These are phyloP conservation scores for Solanum peruvianum DNA, from an alignment of 257 asterid genomes.

Conservation along the genomic window DNA sequence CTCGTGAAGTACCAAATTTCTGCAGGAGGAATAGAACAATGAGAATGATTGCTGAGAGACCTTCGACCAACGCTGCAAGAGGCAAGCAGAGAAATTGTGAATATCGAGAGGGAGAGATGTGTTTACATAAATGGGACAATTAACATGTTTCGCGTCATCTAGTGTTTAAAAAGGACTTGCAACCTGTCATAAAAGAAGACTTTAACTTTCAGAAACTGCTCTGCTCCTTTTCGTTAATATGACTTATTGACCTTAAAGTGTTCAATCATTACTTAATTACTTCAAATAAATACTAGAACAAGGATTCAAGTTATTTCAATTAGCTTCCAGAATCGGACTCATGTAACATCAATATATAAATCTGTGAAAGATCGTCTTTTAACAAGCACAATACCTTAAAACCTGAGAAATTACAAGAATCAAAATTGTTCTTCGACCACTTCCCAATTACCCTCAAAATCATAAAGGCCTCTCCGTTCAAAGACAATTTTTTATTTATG, in stretches of 20 bases:
- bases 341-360: background rate
- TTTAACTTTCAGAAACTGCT: background rate
- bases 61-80: constrained; percentile 27
- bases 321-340: background rate
- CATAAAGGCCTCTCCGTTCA: background rate
- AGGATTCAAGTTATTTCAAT: background rate
- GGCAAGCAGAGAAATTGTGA: background rate
- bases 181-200: background rate
- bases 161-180: background rate
- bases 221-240: background rate
- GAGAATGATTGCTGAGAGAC: constrained; percentile 25
- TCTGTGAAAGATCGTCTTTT: background rate
- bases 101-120: background rate
- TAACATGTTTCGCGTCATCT: background rate
- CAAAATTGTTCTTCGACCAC: background rate
- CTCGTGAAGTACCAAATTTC: constrained; percentile 39
- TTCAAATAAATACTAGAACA: background rate
- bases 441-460: background rate
- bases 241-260: background rate
- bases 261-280: background rate
- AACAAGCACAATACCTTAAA: background rate
- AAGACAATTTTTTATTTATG: background rate
- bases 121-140: background rate
- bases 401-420: background rate
- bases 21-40: constrained; percentile 31